Evolutionary conservation across 1,284 basidiomycete genomes (phyloP), one percentile per base, ranked within the genome.

Genomic region (Apiotrichum veenhuisii): DNA sequence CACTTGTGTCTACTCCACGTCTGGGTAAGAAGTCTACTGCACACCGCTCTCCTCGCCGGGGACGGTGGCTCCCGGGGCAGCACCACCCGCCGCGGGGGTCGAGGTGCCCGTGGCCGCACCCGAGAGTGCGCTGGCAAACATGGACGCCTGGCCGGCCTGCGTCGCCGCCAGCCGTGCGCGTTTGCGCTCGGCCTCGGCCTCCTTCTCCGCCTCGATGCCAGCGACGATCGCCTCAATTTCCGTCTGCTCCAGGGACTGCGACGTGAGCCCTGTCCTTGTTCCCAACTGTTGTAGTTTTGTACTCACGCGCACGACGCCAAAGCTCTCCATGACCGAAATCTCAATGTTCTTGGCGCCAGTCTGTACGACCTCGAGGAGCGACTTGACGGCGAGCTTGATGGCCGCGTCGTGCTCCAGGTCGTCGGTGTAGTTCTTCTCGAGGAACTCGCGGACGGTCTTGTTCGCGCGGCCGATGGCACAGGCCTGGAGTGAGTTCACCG

Each of bases 261-360:
- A 3, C 8, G 59, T 61, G 25, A 60, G 49, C 57, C 18, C 8
- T 44, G 45, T n/a, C 33, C 4, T 14, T 2, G 22, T 17, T 25
- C 26, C 15, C 34, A n/a, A 40, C 18, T 8, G 18, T 23, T 15
- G 17, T 2, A 7, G 12, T 11, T 37, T 2, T 30, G 23, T 20
- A 80, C 87, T 69, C 68, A 94, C 92, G 52, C 89, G 89, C 54
- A 94, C 84, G 75, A 91, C 88, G 58, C 89, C 89, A 73, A 91
- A 95, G 58, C 86, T 85, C 75, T 95, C 91, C 90, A 97, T 94
- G 48, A 97, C 89, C 64, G 88, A 93, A 65, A 98, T 91, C 75
- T 98, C 93, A 64, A 98, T 97, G 77, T 98, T 99, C 83, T 98
- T 98, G 4, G 96, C 96, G 25, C 96, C 96, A 1, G 96, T 98